Base-by-base conservation (phyloP, 495 filamentous ascomycete genomes). In the Immersiella caudata region DNA sequence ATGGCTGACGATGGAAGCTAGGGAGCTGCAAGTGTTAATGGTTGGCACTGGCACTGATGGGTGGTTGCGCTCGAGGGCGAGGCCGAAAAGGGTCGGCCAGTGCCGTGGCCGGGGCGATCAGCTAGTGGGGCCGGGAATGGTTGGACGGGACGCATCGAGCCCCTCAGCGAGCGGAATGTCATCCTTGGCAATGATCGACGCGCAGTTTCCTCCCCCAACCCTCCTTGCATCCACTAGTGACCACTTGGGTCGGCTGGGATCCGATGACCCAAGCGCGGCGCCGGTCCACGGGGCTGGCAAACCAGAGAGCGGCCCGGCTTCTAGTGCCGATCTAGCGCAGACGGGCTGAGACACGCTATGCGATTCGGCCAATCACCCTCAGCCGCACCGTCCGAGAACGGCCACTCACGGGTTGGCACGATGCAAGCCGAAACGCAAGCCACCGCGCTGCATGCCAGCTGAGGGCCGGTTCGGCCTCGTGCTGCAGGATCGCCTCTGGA, bases 341-440 rank as follows among this genome's bases (percentile, higher is more conserved):
- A 29, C 33, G 18, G 12, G 46, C 25, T 22, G 54, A 46, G 40
- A 46, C 40, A 46, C 40, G 16, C 40, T 5, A 26, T 55, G 65
- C 54, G 60, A 55, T 57, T 55, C 60, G 58, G 20, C 65, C 65
- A 67, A 67, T 67, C 65, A 62, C 33, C 20, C 55, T 52, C 57
- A 62, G 65, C 65, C 65, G 57, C 65, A 62, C 40, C 20, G 18
- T 18, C 36, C 16, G 33, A 55, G 12, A 55, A 36, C 16, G 9
- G 50, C 7, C 18, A 29, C 5, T 24, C 9, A 25, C 16, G 24
- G 50, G 18, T 55, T 0, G 27, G 9, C 52, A 35, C n/a, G 25
- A 8, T 18, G 50, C 61, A 65, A 57, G 51, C 51, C 20, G n/a
- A 20, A n/a, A 25, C 26, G 59, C 20, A n/a, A n/a, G n/a, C n/a